Conservation (phyloP, 1,284 basidiomycete genomes). For the Polyporus tsugae region DNA sequence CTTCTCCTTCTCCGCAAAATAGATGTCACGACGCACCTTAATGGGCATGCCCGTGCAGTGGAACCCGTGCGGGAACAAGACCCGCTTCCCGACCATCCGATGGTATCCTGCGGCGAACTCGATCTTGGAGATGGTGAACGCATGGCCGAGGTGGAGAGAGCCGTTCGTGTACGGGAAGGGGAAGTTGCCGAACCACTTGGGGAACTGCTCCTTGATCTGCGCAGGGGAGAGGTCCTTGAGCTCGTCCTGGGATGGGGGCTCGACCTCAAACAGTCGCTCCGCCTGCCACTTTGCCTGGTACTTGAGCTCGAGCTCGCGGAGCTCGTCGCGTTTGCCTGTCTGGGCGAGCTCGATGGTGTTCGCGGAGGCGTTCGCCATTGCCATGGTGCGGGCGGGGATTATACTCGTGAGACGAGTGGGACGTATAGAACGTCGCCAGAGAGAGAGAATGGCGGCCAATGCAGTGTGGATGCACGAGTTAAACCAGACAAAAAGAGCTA, state of each 20-base stretch:
- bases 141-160: constrained; percentile 96
- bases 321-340: constrained; percentile 93
- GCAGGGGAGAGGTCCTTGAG: constrained; percentile 67
- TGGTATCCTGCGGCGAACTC: constrained; percentile 98
- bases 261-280: constrained; percentile 82
- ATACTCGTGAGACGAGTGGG: constrained; percentile 34
- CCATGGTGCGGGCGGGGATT: constrained; percentile 27
- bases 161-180: constrained; percentile 99
- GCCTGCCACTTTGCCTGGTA: constrained; percentile 86
- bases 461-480: constrained; percentile 23
- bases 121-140: constrained; percentile 98
- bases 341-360: constrained; percentile 54
- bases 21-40: constrained; percentile 69
- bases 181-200: constrained; percentile 98
- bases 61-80: constrained; percentile 95
- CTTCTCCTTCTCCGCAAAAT: neutral
- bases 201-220: constrained; percentile 78
- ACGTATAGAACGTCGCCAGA: constrained; percentile 37
- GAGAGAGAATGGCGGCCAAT: constrained; percentile 38
- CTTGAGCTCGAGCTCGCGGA: constrained; percentile 84
- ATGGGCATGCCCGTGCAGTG: constrained; percentile 99
- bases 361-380: constrained; percentile 35
- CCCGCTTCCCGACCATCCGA: constrained; percentile 94
- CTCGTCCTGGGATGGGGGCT: constrained; percentile 79
- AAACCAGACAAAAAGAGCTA: constrained; percentile 26